Base-by-base conservation (phyloP, 768 basidiomycete species). In the Tubosaeta brunneosetosa region DNA sequence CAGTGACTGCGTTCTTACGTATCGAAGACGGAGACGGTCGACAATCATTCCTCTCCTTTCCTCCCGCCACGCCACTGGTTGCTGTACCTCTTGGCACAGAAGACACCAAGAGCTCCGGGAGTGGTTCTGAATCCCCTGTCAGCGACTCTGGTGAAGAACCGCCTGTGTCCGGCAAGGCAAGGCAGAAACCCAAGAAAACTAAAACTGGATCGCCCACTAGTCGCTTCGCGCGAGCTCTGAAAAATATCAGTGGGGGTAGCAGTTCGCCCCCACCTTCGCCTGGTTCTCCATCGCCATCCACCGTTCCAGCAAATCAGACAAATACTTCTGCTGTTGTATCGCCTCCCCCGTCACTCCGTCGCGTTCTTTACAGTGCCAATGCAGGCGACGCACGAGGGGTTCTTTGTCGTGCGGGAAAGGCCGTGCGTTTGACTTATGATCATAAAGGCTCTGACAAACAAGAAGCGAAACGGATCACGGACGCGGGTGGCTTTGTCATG, bases 401-500 rank as follows among this genome's bases (percentile, higher is more conserved):
- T 11, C 79, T 99, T 16, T 94, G 90, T 65, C 86, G 97, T 42
- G 82, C 78, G 12, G 97, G 97, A 27, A 88, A 83, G 60, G 97
- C 93, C 5, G 85, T 98, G 4, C 80, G 97, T 42, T 72, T 99
- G 64, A 97, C 97, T 17, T 98, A 99, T 66, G 97, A 99, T 66
- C 97, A 99, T 77, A 99, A 99, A 69, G 97, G 97, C 29, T 86
- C 88, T 6, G 97, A 99, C 68, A 86, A 88, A 63, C 93, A 95
- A 68, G 97, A 99, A 71, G 94, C 94, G 17, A 97, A 97, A 72
- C 83, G 97, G 19, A 98, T 99, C 67, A 94, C 81, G 45, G 97
- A 98, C 65, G 97, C 97, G 0, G 97, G 97, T 10, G 97, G 97
- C 2, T 99, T 98, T 66, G 94, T 99, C 19, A 86, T 99, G 89